Evolutionary conservation across 345 rosid species (phyloP).

Genomic region (Camelina sativa): DNA sequence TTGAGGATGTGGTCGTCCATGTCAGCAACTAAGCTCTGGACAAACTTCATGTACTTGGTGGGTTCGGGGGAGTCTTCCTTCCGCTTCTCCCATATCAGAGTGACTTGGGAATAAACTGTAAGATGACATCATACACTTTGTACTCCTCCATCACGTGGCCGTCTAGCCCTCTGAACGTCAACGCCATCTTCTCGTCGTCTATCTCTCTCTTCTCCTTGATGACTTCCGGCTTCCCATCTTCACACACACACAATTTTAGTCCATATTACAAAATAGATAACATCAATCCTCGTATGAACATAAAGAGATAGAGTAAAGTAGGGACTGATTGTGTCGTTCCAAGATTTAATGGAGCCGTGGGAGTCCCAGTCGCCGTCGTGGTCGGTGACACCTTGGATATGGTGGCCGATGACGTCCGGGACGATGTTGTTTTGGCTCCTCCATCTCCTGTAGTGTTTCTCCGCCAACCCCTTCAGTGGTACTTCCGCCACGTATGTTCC

Average conservation of each 20-base stretch:
- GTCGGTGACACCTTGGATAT: slow-evolving; percentile 12
- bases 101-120: slow-evolving; percentile 20
- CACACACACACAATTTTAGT: not conserved
- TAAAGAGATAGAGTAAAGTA: not conserved
- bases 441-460: slow-evolving; percentile 38
- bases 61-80: slow-evolving; percentile 24
- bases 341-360: slow-evolving; percentile 28
- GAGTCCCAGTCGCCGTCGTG: slow-evolving; percentile 37
- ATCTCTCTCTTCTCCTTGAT: slow-evolving; percentile 39
- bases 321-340: slow-evolving; percentile 23
- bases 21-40: slow-evolving; percentile 34
- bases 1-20: slow-evolving; percentile 34
- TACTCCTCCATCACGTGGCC: slow-evolving; percentile 18
- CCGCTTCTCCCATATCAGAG: slow-evolving; percentile 31
- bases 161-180: slow-evolving; percentile 13
- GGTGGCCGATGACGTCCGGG: slow-evolving; percentile 28
- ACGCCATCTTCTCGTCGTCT: slow-evolving; percentile 20
- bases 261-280: not conserved
- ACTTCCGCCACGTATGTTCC: slow-evolving; percentile 37
- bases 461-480: slow-evolving; percentile 25
- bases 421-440: slow-evolving; percentile 23
- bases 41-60: slow-evolving; percentile 25
- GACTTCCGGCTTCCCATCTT: slow-evolving; percentile 32
- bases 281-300: not conserved
- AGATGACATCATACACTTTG: slow-evolving; percentile 11